Base-by-base conservation (phyloP, 2,329 filamentous ascomycete genomes). In the Sporothrix luriei region DNA sequence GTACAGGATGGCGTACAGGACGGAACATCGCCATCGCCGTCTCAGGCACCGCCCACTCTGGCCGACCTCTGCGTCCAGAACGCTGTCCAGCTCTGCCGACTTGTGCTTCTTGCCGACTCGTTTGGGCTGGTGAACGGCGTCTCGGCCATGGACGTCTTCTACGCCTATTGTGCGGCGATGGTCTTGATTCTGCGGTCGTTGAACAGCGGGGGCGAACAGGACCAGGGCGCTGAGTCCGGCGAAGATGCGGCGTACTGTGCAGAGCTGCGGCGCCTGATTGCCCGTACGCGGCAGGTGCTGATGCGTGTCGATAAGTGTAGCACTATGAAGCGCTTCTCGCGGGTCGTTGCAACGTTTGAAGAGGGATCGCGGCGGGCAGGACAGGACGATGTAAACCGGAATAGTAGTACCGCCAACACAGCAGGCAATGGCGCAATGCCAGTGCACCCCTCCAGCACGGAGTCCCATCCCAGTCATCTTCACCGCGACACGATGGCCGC, bases 221-320 rank as follows among this genome's bases (percentile, higher is more conserved):
- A 62, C 33, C 33, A 33, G 33, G 33, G 33, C 33, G 33, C 33
- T 16, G 29, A 19, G 7, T 59, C 55, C 9, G 19, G 33, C 9
- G 38, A 46, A 9, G 65, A 67, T n/a, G 2, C 29, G 11, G 13
- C 14, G 0, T 67, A 55, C 13, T 52, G 65, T 16, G 19, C 33
- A 5, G 33, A 46, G 38, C 51, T 67, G 13, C 29, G 65, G 10
- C n/a, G 21, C 11, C 38, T 67, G n/a, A 67, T 67, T 57, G 65
- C 49, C 3, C 65, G 65, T 14, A 67, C 65, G 1, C 29, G 65
- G 2, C 49, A 67, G n/a, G 65, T 67, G 1, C 24, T 67, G 51
- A 48, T 67, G 65, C 65, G 65, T 5, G 65, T 67, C 21, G 65
- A 67, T 21, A 67, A 67, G n/a, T 67, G 65, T 24, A 67, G 65